Percentiles rank a stretch among this genome's conserved stretches.
Evolutionary conservation across 1,284 basidiomycete species (phyloP).

Genomic region (Pseudozyma hubeiensis): DNA sequence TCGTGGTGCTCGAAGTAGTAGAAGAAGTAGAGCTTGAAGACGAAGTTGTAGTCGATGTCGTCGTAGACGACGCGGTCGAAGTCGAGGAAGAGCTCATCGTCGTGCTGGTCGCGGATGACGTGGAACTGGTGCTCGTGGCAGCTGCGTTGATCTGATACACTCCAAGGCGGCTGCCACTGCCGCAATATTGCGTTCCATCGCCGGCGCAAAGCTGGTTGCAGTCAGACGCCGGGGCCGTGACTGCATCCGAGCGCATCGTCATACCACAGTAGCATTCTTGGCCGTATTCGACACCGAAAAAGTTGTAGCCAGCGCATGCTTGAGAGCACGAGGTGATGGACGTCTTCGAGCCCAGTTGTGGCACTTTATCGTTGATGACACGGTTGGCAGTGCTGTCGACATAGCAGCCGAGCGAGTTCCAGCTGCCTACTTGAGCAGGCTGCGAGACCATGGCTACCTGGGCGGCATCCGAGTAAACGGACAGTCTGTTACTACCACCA

Average conservation of each 20-base stretch:
- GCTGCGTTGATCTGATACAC: slow-evolving; percentile 73
- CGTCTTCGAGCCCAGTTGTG: neutral
- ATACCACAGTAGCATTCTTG: slow-evolving; percentile 68
- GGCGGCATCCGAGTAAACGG: slow-evolving; percentile 54
- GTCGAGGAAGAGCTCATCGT: neutral
- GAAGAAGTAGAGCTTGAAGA: too few relatives aligned
- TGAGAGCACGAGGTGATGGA: slow-evolving; percentile 67
- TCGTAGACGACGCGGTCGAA: neutral
- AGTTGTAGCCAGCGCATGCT: slow-evolving; percentile 67
- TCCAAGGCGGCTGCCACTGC: slow-evolving; percentile 77
- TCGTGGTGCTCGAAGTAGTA: too few relatives aligned
- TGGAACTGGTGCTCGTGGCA: slow-evolving; percentile 1
- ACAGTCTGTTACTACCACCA: slow-evolving; percentile 64
- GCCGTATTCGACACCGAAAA: slow-evolving; percentile 68
- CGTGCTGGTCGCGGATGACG: neutral
- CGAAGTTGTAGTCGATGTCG: slow-evolving; percentile 6
- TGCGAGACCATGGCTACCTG: slow-evolving; percentile 8
- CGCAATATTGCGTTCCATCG: slow-evolving; percentile 75
- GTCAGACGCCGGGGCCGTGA: slow-evolving; percentile 69
- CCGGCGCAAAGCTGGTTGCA: slow-evolving; percentile 79
- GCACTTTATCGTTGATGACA: slow-evolving; percentile 3
- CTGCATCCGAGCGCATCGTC: neutral
- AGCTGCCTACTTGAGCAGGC: slow-evolving; percentile 8
- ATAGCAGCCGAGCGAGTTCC: slow-evolving; percentile 20
- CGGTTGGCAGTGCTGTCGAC: slow-evolving; percentile 7